Evolutionary conservation across 768 basidiomycete genomes (phyloP), one percentile per base, ranked within the genome.

Genomic region (Termitomyces sp.): DNA sequence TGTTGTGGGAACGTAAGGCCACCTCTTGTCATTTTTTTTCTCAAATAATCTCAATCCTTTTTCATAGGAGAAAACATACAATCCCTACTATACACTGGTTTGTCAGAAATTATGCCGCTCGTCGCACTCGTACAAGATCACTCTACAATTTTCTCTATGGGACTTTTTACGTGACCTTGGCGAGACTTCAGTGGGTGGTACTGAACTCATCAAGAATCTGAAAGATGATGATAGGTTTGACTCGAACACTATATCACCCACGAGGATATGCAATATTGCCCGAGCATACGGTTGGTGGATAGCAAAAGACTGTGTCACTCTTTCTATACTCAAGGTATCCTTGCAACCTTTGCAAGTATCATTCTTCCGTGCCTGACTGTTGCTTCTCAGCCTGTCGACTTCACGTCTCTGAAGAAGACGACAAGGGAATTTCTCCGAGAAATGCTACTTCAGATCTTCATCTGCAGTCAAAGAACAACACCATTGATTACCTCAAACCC

Each of bases 111-210:
- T 98, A 30, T 91, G 91, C 65, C 76, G 79, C 9, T 74, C 73
- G 9, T 86, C 93, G 0, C 93, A 96, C 67, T 82, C 88, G 5
- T 86, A 94, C 75, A 91, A 84, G 65, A 88, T 98, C 63, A 98
- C 97, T 1, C 75, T 98, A 21, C 97, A 98, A 66, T 98, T 91
- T 69, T 91, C 86, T 63, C 73, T 98, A 6, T 99, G 97, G 97
- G 97, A 99, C 68, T 95, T 98, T 67, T 72, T 98, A 30, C 87
- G 96, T 9, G 91, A 91, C 58, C 75, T 98, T 44, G 96, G 94
- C 12, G 93, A 97, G 70, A 80, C 76, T 10, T 80, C 73, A 31
- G 90, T 94, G 37, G 92, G 93, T 2, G 92, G 93, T 7, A 80
- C 80, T 0, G 89, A 87, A 66, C 73, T 92, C 40, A 77, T 91